Percentiles rank a stretch among this genome's conserved stretches.
phyloP scores from a whole-genome alignment of 495 filamentous ascomycete species.

The Echria macrotheca region DNA sequence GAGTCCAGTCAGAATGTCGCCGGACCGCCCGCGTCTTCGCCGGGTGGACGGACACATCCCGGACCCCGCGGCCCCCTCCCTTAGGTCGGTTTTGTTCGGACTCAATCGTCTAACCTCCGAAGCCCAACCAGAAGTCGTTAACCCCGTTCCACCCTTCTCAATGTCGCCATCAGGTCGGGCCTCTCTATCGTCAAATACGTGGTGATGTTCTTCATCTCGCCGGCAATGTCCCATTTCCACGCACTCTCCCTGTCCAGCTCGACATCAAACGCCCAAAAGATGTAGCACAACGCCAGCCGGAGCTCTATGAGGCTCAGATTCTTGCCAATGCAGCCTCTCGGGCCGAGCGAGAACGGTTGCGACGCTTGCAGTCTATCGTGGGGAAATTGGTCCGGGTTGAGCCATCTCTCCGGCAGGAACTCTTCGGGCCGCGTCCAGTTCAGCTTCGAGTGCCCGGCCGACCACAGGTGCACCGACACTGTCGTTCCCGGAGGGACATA shows the following conservation, averaged over 20 bases:
- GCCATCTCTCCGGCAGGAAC: slow-evolving; percentile 46
- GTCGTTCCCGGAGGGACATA: slow-evolving; percentile 16
- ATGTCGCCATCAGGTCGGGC: background rate
- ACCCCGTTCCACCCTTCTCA: too few species aligned
- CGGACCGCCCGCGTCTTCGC: too few species aligned
- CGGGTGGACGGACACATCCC: too few species aligned
- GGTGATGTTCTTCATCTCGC: slow-evolving; percentile 6
- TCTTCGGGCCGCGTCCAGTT: slow-evolving; percentile 31
- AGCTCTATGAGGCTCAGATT: slow-evolving; percentile 30
- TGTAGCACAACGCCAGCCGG: background rate
- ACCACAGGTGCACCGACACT: slow-evolving; percentile 20
- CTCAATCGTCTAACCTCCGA: too few species aligned
- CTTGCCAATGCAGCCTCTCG: slow-evolving; percentile 44
- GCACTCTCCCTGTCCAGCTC: background rate
- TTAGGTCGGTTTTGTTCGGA: too few species aligned
- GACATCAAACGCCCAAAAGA: slow-evolving; percentile 11
- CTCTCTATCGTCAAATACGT: slow-evolving; percentile 9
- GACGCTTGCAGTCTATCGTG: slow-evolving; percentile 8
- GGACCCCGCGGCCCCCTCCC: too few species aligned
- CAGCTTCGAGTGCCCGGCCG: slow-evolving; percentile 10
- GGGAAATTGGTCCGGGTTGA: slow-evolving; percentile 25
- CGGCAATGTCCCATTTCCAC: slow-evolving; percentile 1
- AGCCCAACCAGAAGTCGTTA: too few species aligned
- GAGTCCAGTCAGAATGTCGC: too few species aligned
- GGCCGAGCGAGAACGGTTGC: slow-evolving; percentile 41